phyloP scores from a whole-genome alignment of 2,329 filamentous ascomycete genomes.

The Pseudogymnoascus verrucosus region DNA sequence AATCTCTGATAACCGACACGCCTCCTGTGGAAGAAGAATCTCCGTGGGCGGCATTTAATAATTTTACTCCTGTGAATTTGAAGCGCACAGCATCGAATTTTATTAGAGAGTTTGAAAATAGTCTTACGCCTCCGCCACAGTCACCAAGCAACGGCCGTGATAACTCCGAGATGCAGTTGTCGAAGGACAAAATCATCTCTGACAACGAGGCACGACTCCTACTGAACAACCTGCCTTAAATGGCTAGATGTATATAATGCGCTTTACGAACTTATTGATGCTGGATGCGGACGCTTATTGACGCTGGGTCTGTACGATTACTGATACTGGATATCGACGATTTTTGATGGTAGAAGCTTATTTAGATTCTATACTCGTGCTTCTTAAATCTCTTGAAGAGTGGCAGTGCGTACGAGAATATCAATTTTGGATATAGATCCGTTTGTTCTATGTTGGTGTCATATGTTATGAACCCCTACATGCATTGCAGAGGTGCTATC shows the following conservation, averaged over 20 bases:
- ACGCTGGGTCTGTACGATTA: constrained; percentile 4
- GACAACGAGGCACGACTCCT: constrained; percentile 3
- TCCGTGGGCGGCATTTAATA: constrained; percentile 37
- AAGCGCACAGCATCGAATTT: constrained; percentile 76
- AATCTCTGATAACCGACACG: constrained; percentile 17
- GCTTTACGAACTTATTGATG: constrained; percentile 5
- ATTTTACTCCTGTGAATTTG: constrained; percentile 59
- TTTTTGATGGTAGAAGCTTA: constrained; percentile 5
- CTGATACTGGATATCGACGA: constrained; percentile 6
- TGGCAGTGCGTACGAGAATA: neutral
- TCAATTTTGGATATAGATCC: neutral
- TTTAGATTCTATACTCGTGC: constrained; percentile 2
- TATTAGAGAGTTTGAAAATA: constrained; percentile 88
- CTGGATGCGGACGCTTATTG: neutral
- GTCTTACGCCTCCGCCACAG: constrained; percentile 46
- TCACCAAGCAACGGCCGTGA: constrained; percentile 14
- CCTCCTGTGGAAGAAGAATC: constrained; percentile 28
- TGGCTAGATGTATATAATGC: neutral
- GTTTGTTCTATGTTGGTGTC: neutral
- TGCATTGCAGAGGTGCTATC: neutral
- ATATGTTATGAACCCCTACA: neutral
- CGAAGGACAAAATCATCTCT: neutral
- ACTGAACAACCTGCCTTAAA: neutral
- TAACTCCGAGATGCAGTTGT: neutral
- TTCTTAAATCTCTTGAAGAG: neutral